A percentile compares a stretch with the other conserved stretches of the same genome.
Evolutionary conservation across 441 rosid genomes (phyloP).

Genomic region (Populus hybrid): DNA sequence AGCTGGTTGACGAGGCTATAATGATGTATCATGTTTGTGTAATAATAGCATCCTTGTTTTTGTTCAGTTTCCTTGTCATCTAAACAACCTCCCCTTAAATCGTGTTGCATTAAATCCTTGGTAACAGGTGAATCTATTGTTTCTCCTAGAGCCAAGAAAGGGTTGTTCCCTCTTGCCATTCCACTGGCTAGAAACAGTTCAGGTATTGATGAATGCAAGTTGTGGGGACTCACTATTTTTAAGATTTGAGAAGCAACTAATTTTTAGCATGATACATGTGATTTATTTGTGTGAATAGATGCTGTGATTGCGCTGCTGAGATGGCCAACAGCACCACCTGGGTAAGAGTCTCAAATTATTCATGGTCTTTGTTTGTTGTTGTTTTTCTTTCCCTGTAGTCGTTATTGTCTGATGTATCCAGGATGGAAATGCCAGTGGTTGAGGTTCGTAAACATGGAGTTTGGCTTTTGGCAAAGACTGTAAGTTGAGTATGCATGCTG

Average conservation of each 20-base stretch:
- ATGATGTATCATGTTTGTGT: neutral
- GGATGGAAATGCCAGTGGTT: conserved; percentile 94
- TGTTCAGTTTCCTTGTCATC: conserved; percentile 6
- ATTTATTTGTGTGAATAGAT: conserved; percentile 36
- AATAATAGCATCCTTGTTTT: neutral
- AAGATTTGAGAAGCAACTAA: conserved; percentile 2
- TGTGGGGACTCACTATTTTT: conserved; percentile 3
- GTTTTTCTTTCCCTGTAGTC: conserved; percentile 16
- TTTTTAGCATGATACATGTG: conserved; percentile 17
- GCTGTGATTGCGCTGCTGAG: conserved; percentile 62
- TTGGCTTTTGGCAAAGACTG: conserved; percentile 76
- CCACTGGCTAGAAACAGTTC: conserved; percentile 59
- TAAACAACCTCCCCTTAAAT: neutral
- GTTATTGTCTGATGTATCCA: conserved; percentile 26
- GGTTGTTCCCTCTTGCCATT: conserved; percentile 73
- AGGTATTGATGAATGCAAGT: conserved; percentile 36
- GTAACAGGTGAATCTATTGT: conserved; percentile 55
- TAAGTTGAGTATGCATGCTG: conserved; percentile 31
- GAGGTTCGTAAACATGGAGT: conserved; percentile 79
- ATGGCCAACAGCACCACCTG: conserved; percentile 87
- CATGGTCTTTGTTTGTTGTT: conserved; percentile 4
- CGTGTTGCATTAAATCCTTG: conserved; percentile 3
- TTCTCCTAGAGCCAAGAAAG: conserved; percentile 77
- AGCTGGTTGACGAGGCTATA: neutral
- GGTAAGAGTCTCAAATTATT: conserved; percentile 35